Conservation (phyloP, 108 stramenopile genomes). For the Bacterosira constricta region DNA sequence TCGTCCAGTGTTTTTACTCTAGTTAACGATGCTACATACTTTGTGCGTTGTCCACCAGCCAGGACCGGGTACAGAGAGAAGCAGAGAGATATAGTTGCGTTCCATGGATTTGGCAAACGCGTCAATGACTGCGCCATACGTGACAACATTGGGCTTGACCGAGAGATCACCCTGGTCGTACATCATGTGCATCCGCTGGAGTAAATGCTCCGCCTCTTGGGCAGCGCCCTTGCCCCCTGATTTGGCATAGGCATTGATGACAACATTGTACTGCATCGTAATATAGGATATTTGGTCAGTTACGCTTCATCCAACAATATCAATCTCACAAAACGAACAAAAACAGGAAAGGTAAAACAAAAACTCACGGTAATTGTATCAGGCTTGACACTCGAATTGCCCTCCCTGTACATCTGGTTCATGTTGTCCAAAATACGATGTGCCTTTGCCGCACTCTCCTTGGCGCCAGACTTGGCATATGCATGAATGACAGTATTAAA, state of each 20-base stretch:
- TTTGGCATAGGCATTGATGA: conserved; percentile 70
- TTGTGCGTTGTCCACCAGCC: too few species aligned
- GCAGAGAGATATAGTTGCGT: too few species aligned
- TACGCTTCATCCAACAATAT: background rate
- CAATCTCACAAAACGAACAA: background rate
- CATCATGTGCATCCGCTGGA: conserved; percentile 66
- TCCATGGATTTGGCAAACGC: conserved; percentile 83
- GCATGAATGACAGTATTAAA: conserved; percentile 81
- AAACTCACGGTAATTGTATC: conserved; percentile 46
- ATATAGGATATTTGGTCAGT: background rate
- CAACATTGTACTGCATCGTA: conserved; percentile 49
- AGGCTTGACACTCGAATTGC: conserved; percentile 54
- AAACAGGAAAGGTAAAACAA: background rate
- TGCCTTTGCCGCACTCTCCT: conserved; percentile 70
- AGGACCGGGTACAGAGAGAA: too few species aligned
- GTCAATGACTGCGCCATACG: conserved; percentile 82
- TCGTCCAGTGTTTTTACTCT: too few species aligned
- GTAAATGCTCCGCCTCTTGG: conserved; percentile 49
- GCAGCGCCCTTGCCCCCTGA: conserved; percentile 69
- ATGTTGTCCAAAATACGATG: conserved; percentile 76
- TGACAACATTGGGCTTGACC: conserved; percentile 70
- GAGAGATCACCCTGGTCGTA: conserved; percentile 59
- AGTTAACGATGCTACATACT: too few species aligned
- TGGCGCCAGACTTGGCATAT: conserved; percentile 65
- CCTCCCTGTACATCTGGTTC: conserved; percentile 60